Base-by-base conservation (phyloP, 2,329 filamentous ascomycete genomes). In the Fusarium falciforme region DNA sequence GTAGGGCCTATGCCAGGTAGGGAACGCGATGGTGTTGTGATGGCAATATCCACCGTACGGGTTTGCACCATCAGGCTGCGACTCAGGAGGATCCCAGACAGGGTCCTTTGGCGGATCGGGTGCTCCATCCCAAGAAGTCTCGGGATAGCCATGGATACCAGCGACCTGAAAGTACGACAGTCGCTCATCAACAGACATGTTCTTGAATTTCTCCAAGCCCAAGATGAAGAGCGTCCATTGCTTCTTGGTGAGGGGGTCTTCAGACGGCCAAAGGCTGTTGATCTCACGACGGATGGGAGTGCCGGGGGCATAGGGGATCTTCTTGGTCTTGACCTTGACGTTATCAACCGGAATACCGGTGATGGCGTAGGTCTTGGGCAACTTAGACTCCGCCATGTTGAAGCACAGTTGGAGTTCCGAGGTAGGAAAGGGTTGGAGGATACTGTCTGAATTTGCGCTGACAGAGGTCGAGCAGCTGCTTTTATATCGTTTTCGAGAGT, bases 1-100 rank as follows among this genome's bases (percentile, higher is more conserved):
- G 76, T 92, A 93, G 2, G 90, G 89, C 65, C 91, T 85, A 84
- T 93, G 92, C 91, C 91, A 93, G 8, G 88, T 84, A 38, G 88
- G 85, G 78, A 93, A 93, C 9, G 92, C 79, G 42, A 89, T 87
- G 1, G 88, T 88, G 12, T 84, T 86, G 80, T 93, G 92, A 14
- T 87, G 86, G 79, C 91, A 93, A 79, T 91, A 93, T 22, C 71
- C 87, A 89, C 54, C 83, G 77, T 64, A 81, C 10, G 63, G 63
- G 16, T 66, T 22, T 0, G 38, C 61, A 4, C 61, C 61, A 14
- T n/a, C 25, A 29, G 47, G 47, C 6, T 17, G 6, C 2, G 47
- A 35, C 7, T 17, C 20, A 3, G 44, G 31, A 5, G 33, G 31
- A 14, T 63, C 11, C 20, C n/a, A 33, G 11, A n/a, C 16, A n/a